These are phyloP conservation scores for Boletus pseudopeckii DNA, from an alignment of 768 basidiomycete genomes.

Conservation along the genomic window DNA sequence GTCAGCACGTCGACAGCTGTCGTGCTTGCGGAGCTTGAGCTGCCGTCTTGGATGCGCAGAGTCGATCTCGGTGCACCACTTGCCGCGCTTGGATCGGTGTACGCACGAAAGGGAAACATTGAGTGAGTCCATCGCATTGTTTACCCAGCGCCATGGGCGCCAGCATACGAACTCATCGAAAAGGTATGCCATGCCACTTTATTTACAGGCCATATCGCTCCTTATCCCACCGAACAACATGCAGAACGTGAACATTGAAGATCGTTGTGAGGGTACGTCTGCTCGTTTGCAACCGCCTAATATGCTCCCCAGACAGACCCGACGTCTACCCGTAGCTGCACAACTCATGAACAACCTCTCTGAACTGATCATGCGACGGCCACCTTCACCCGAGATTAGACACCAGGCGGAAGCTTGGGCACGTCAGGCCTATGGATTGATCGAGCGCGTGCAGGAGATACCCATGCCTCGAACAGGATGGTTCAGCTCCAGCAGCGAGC, in stretches of 20 bases:
- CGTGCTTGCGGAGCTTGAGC: constrained; percentile 47
- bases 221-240: constrained; percentile 44
- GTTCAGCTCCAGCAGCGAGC: constrained; percentile 22
- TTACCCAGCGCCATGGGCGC: background rate
- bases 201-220: constrained; percentile 61
- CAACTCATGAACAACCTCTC: constrained; percentile 50
- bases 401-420: constrained; percentile 61
- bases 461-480: constrained; percentile 19
- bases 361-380: constrained; percentile 37
- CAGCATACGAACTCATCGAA: background rate
- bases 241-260: constrained; percentile 36
- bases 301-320: background rate
- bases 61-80: constrained; percentile 66
- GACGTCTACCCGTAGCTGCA: constrained; percentile 33
- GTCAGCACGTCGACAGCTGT: constrained; percentile 11
- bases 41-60: constrained; percentile 59
- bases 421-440: constrained; percentile 41
- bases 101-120: constrained; percentile 51
- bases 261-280: constrained; percentile 58
- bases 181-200: constrained; percentile 63
- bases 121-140: constrained; percentile 28
- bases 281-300: background rate
- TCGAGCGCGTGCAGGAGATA: constrained; percentile 26
- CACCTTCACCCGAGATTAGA: constrained; percentile 35
- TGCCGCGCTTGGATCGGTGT: constrained; percentile 62